Percentiles rank a stretch among this genome's conserved stretches.
Evolutionary conservation across 116 monocot species (phyloP).

Genomic region (Zostera marina): DNA sequence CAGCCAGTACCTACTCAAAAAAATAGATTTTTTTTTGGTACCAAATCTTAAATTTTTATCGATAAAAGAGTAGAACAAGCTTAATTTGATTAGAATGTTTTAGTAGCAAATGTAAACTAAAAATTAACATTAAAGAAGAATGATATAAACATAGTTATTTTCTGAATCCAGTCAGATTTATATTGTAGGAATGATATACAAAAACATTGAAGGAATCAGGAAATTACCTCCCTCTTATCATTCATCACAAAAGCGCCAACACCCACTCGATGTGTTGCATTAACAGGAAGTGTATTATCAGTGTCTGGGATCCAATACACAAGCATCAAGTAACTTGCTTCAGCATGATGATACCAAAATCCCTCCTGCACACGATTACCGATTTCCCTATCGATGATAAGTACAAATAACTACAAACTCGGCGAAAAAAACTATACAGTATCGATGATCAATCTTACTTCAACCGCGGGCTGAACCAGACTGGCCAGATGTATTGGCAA

Average conservation of each 20-base stretch:
- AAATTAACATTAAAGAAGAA: too few relatives aligned
- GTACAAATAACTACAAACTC: neutral
- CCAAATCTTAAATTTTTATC: neutral
- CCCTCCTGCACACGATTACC: slow-evolving; percentile 45
- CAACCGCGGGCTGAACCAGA: slow-evolving; percentile 61
- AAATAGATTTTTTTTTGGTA: slow-evolving; percentile 8
- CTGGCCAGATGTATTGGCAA: slow-evolving; percentile 54
- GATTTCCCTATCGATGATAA: neutral
- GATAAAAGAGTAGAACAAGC: too few relatives aligned
- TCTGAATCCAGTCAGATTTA: too few relatives aligned
- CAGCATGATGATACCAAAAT: slow-evolving; percentile 95
- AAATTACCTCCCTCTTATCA: slow-evolving; percentile 56
- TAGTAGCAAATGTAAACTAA: too few relatives aligned
- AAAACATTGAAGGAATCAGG: slow-evolving; percentile 6
- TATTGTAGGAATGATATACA: neutral
- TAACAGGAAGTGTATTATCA: slow-evolving; percentile 58
- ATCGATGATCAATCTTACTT: slow-evolving; percentile 22
- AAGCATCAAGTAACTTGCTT: slow-evolving; percentile 81
- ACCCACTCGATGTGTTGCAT: slow-evolving; percentile 77
- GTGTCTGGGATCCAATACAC: slow-evolving; percentile 72
- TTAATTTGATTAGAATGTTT: too few relatives aligned
- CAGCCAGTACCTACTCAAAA: slow-evolving; percentile 55
- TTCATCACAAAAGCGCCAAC: slow-evolving; percentile 88
- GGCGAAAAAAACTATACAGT: neutral
- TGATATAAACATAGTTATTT: too few relatives aligned